Percentiles rank a stretch among this genome's conserved stretches.
Evolutionary conservation across 805 yeast species (phyloP).

Genomic region (Nakazawaea molendinolei): DNA sequence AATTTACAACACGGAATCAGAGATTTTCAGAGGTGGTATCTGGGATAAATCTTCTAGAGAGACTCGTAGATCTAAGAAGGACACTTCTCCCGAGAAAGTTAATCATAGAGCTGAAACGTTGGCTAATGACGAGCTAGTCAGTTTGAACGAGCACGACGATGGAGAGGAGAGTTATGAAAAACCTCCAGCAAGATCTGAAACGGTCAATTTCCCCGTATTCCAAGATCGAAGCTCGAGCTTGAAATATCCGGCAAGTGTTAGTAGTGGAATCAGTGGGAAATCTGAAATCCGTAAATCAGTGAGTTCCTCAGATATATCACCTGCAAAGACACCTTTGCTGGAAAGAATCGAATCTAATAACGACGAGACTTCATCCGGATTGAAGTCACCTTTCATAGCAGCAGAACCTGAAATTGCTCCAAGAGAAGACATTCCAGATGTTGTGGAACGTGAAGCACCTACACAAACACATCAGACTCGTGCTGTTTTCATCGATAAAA

Average conservation of each 20-base stretch:
- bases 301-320: no score
- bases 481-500: slow-evolving; percentile 1
- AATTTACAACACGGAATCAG: slow-evolving; percentile 57
- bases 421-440: background rate
- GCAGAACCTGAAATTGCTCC: background rate
- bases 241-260: slow-evolving; percentile 2
- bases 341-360: no score
- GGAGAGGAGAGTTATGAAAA: background rate
- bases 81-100: slow-evolving; percentile 1
- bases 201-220: background rate
- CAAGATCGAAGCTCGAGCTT: no score
- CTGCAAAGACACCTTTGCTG: no score
- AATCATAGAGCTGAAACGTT: no score
- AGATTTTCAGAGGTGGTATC: slow-evolving; percentile 85
- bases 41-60: no score
- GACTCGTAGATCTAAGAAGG: no score
- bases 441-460: background rate
- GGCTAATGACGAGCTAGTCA: slow-evolving; percentile 9
- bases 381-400: no score
- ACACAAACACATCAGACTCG: background rate
- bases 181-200: background rate
- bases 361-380: no score
- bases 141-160: no score
- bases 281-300: background rate
- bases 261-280: background rate